These are phyloP conservation scores for Pholiota microspora DNA, from an alignment of 768 basidiomycete genomes.

Conservation along the genomic window DNA sequence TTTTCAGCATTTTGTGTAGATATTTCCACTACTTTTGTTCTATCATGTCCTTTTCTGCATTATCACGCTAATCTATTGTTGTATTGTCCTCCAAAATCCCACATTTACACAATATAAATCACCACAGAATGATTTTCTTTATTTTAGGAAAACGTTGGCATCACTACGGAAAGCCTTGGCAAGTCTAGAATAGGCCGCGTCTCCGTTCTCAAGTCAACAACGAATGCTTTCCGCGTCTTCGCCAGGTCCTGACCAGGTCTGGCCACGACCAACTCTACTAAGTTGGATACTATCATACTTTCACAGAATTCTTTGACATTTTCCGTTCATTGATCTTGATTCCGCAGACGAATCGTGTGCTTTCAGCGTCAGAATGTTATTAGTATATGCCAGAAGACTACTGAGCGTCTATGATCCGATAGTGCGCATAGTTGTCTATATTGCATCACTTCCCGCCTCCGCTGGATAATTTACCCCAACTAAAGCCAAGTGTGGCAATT, in stretches of 20 bases:
- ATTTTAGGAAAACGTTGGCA: conserved; percentile 8
- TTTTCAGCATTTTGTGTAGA: conserved; percentile 5
- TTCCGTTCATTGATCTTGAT: too few relatives aligned
- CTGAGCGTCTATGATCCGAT: not conserved
- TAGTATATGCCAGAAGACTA: too few relatives aligned
- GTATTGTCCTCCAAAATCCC: conserved; percentile 9
- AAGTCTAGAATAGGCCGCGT: not conserved
- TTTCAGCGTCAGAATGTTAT: not conserved
- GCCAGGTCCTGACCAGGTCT: not conserved
- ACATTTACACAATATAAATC: conserved; percentile 8
- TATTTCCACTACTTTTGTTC: not conserved
- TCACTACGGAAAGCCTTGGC: not conserved
- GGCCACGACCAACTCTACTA: not conserved
- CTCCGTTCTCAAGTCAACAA: not conserved
- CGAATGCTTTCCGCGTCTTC: not conserved
- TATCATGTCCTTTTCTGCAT: conserved; percentile 13
- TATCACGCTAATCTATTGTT: conserved; percentile 10
- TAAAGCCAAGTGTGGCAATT: too few relatives aligned
- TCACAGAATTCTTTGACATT: too few relatives aligned
- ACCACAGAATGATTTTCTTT: too few relatives aligned
- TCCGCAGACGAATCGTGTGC: not conserved
- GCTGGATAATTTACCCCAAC: too few relatives aligned
- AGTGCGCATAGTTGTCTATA: too few relatives aligned
- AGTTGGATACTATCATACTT: not conserved
- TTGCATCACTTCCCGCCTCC: too few relatives aligned